Evolutionary conservation across 208 protist species (phyloP).

Genomic region (Porcisia hertigi): DNA sequence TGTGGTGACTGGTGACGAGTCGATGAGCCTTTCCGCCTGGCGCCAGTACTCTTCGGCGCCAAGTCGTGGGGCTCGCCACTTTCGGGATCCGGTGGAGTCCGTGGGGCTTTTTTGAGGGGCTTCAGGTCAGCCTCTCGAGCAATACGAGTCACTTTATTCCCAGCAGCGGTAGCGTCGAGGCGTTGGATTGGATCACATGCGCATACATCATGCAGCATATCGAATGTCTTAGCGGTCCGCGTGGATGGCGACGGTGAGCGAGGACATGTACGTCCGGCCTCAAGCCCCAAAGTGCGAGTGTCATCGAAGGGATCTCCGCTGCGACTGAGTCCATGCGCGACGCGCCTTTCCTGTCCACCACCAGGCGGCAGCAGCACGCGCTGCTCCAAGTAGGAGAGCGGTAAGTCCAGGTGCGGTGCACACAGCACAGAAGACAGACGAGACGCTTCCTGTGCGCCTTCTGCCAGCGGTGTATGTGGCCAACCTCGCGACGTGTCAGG

Average conservation of each 20-base stretch:
- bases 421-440: not conserved
- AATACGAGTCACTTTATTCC: not conserved
- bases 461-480: not conserved
- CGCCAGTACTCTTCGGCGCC: not conserved
- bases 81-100: not conserved
- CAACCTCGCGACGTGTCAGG: not conserved
- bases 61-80: not conserved
- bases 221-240: not conserved
- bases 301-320: not conserved
- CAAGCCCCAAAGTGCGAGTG: not conserved
- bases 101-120: not conserved
- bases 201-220: not conserved
- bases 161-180: not conserved
- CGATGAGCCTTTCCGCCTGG: not conserved
- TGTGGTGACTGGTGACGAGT: not conserved
- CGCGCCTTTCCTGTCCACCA: conserved; percentile 38
- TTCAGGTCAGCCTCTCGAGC: not conserved
- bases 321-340: not conserved
- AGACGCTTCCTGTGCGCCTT: not conserved
- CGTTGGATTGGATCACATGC: not conserved
- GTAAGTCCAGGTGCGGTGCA: conserved; percentile 4
- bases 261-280: no score
- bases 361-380: conserved; percentile 50
- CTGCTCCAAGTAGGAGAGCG: conserved; percentile 42
- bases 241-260: not conserved